Percentiles rank a stretch among this genome's conserved stretches.
Evolutionary conservation across 2,329 filamentous ascomycete species (phyloP).

Genomic region (Cercospora zeina): DNA sequence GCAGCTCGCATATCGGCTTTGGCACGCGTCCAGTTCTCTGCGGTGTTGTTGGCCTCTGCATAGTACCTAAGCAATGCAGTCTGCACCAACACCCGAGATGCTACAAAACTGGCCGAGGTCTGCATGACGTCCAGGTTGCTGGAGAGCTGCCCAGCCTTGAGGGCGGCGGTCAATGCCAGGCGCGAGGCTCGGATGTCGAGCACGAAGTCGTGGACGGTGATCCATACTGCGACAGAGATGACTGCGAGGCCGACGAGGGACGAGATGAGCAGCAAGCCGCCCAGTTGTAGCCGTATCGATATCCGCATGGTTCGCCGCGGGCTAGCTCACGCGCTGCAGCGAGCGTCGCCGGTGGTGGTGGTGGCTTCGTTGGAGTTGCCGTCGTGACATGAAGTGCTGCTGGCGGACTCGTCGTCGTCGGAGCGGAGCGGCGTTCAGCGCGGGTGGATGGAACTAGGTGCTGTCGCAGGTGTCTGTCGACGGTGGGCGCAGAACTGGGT

Average conservation of each 20-base stretch:
- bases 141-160: constrained; percentile 80
- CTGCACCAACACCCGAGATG: constrained; percentile 62
- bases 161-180: constrained; percentile 75
- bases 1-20: constrained; percentile 68
- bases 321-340: constrained; percentile 4
- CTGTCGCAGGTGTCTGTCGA: too few relatives aligned
- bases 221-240: constrained; percentile 72
- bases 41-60: constrained; percentile 56
- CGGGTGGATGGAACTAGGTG: neutral
- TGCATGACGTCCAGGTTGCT: constrained; percentile 78
- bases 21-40: constrained; percentile 62
- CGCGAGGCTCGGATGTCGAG: constrained; percentile 56
- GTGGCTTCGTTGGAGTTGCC: neutral
- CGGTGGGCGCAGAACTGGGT: too few relatives aligned
- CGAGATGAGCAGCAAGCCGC: constrained; percentile 72
- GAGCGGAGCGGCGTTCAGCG: neutral
- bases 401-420: neutral
- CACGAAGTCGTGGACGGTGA: constrained; percentile 63
- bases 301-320: constrained; percentile 65
- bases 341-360: constrained; percentile 11
- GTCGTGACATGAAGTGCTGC: constrained; percentile 14
- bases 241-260: constrained; percentile 74
- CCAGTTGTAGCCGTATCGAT: constrained; percentile 84
- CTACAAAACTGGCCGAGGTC: constrained; percentile 69
- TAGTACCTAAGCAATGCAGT: constrained; percentile 54